Percentiles rank a stretch among this genome's conserved stretches.
phyloP scores from a whole-genome alignment of 2,329 filamentous ascomycete genomes.

The Apiospora sp. region DNA sequence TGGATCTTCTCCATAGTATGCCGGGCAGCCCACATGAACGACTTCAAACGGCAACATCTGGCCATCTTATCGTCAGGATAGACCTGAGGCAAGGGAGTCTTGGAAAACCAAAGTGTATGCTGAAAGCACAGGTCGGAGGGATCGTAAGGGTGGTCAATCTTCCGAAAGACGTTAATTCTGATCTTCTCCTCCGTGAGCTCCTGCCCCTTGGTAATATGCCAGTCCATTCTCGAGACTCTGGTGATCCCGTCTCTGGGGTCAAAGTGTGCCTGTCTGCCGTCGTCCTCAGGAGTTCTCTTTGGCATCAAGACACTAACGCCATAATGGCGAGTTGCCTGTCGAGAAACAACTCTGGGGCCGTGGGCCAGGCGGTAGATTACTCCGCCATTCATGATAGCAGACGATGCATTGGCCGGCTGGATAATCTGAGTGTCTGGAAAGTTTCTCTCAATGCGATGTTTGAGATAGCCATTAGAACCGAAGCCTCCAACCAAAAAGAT shows the following conservation, averaged over 20 bases:
- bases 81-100: rapidly evolving
- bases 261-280: rapidly evolving
- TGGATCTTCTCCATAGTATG: not conserved
- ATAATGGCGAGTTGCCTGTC: not conserved
- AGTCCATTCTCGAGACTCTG: not conserved
- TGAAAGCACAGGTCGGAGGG: not conserved
- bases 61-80: not conserved
- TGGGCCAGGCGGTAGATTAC: not conserved
- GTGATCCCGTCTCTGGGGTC: not conserved
- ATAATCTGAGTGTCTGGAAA: constrained; percentile 40
- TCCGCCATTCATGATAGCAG: constrained; percentile 30
- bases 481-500: constrained; percentile 50
- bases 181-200: not conserved
- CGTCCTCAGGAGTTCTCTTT: not conserved
- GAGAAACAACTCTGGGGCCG: not conserved
- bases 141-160: not conserved
- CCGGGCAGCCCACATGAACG: not conserved
- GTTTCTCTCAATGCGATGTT: constrained; percentile 35
- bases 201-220: constrained; percentile 18
- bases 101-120: not conserved
- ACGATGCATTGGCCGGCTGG: constrained; percentile 40
- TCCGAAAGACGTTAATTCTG: rapidly evolving
- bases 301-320: not conserved
- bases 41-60: not conserved
- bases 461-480: constrained; percentile 46